These are phyloP conservation scores for Skeletonema tropicum DNA, from an alignment of 108 stramenopile species.

Conservation along the genomic window DNA sequence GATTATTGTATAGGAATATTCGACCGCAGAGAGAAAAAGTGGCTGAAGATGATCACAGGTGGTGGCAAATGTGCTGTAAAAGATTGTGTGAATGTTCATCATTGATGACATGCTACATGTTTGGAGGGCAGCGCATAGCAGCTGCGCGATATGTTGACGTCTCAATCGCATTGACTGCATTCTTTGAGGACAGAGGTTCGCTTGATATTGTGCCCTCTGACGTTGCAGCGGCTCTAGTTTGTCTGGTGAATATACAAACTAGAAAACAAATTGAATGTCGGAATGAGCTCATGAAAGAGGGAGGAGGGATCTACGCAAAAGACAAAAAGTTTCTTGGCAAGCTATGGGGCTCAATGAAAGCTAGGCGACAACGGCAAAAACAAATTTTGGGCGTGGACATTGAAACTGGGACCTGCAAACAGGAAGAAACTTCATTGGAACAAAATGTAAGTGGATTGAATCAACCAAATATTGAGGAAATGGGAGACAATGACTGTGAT, in stretches of 20 bases:
- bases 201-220: slow-evolving; percentile 62
- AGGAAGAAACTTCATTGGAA: not conserved
- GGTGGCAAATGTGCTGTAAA: slow-evolving; percentile 56
- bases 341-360: slow-evolving; percentile 22
- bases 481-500: not conserved
- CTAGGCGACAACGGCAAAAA: not conserved
- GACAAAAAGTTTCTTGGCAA: slow-evolving; percentile 23
- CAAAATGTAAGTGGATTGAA: not conserved
- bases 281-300: slow-evolving; percentile 29
- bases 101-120: slow-evolving; percentile 79
- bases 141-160: slow-evolving; percentile 64
- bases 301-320: slow-evolving; percentile 38
- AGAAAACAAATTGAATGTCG: slow-evolving; percentile 48
- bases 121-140: slow-evolving; percentile 77
- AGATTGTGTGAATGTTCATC: slow-evolving; percentile 62
- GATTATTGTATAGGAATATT: slow-evolving; percentile 3
- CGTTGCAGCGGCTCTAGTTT: slow-evolving; percentile 53
- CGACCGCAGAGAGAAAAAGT: slow-evolving; percentile 16
- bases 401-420: not conserved
- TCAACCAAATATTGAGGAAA: not conserved
- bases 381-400: not conserved
- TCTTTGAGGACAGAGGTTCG: slow-evolving; percentile 73
- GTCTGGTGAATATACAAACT: slow-evolving; percentile 51
- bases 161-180: slow-evolving; percentile 81
- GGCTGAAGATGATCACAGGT: slow-evolving; percentile 60